A percentile compares a stretch with the other conserved stretches of the same genome.
phyloP scores from a whole-genome alignment of 345 rosid species.

The Syzygium jambos region DNA sequence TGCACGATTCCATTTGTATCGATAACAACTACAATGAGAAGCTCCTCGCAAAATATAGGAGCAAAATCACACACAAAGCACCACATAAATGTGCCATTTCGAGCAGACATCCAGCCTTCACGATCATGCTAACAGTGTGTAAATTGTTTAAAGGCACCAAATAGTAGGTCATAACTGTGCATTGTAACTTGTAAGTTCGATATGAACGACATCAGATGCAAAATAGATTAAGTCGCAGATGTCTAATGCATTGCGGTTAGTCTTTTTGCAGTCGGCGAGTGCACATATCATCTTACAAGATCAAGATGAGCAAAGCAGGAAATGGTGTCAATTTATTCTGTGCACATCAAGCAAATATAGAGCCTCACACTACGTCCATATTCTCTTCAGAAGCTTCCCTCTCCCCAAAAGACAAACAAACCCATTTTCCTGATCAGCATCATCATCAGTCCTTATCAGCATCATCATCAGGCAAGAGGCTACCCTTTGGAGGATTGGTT shows the following conservation, averaged over 20 bases:
- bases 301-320: neutral
- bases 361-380: neutral
- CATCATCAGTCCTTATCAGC: neutral
- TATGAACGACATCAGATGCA: neutral
- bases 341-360: neutral
- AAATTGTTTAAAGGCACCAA: neutral
- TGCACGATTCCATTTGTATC: neutral
- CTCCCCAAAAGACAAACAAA: neutral
- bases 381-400: neutral
- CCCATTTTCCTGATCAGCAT: neutral
- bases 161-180: fast-evolving
- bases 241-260: neutral
- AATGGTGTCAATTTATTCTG: neutral
- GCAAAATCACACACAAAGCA: neutral
- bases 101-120: neutral
- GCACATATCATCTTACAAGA: neutral
- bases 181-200: neutral
- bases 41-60: neutral
- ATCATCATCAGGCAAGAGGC: neutral
- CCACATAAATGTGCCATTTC: neutral
- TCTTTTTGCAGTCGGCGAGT: neutral
- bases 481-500: neutral
- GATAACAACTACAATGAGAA: neutral
- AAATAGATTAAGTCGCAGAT: neutral
- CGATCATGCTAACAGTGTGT: neutral